Conservation (phyloP, 164 flowering plant species). For the Kalanchoe fedtschenkoi region DNA sequence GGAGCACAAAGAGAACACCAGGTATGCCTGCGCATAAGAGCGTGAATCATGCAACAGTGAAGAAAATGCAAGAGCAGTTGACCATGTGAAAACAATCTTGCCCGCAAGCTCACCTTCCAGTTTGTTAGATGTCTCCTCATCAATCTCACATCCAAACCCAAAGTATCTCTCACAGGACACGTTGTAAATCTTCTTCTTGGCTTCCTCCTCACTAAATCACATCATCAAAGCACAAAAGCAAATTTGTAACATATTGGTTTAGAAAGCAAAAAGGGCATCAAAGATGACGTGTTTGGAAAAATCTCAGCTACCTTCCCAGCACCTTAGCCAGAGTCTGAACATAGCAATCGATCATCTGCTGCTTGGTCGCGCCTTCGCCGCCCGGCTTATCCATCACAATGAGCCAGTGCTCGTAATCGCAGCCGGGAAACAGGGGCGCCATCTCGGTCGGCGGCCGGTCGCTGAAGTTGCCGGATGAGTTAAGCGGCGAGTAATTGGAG, state of each 20-base stretch:
- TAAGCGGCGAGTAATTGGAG: constrained; percentile 19
- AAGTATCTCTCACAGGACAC: constrained; percentile 91
- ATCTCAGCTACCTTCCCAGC: constrained; percentile 20
- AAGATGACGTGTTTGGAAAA: neutral
- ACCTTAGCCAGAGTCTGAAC: constrained; percentile 21
- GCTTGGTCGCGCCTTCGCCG: constrained; percentile 23
- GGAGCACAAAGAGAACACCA: constrained; percentile 13
- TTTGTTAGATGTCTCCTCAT: constrained; percentile 87
- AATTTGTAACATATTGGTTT: neutral
- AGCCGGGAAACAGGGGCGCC: constrained; percentile 26
- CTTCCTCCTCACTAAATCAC: constrained; percentile 66
- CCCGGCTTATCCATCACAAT: constrained; percentile 29
- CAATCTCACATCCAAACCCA: constrained; percentile 94
- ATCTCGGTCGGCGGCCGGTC: constrained; percentile 25
- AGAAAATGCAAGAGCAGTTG: no score
- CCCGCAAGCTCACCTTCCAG: constrained; percentile 54
- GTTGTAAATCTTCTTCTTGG: constrained; percentile 86
- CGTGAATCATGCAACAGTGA: neutral
- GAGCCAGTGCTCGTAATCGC: constrained; percentile 26
- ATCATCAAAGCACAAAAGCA: neutral
- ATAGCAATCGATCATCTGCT: constrained; percentile 25
- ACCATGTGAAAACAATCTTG: neutral
- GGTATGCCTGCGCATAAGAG: constrained; percentile 2
- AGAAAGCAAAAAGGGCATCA: neutral
- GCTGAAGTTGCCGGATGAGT: constrained; percentile 15